These are phyloP conservation scores for Rosellinia necatrix DNA, from an alignment of 2,329 filamentous ascomycete species.

Conservation along the genomic window DNA sequence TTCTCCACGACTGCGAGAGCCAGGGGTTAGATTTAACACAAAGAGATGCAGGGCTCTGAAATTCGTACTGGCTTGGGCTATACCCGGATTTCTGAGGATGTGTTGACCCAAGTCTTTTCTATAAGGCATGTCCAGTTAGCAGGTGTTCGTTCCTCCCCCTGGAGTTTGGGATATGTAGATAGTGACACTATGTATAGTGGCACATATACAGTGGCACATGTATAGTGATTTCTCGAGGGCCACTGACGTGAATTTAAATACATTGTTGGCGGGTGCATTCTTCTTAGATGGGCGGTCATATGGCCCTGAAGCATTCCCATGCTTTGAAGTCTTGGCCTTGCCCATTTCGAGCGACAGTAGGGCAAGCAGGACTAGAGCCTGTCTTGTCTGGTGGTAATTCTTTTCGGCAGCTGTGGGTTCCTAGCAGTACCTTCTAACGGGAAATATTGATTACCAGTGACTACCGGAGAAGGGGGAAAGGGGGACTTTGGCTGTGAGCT, in stretches of 20 bases:
- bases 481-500: too few relatives aligned
- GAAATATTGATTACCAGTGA: too few relatives aligned
- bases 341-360: conserved; percentile 38
- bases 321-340: conserved; percentile 47
- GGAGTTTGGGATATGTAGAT: too few relatives aligned
- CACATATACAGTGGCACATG: background rate
- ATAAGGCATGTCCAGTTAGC: conserved; percentile 1
- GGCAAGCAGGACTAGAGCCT: too few relatives aligned
- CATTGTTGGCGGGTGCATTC: conserved; percentile 66
- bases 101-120: conserved; percentile 73
- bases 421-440: too few relatives aligned
- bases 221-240: background rate
- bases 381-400: too few relatives aligned
- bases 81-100: conserved; percentile 65
- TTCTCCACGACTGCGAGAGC: conserved; percentile 79
- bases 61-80: conserved; percentile 26
- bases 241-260: conserved; percentile 82
- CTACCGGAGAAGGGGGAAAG: too few relatives aligned
- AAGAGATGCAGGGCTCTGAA: background rate
- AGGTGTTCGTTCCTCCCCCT: background rate
- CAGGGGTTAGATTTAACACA: conserved; percentile 55
- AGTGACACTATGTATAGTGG: too few relatives aligned
- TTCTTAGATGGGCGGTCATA: conserved; percentile 48
- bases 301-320: conserved; percentile 42
- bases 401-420: background rate